Evolutionary conservation across 495 filamentous ascomycete genomes (phyloP).

Genomic region (Daldinia childiae): DNA sequence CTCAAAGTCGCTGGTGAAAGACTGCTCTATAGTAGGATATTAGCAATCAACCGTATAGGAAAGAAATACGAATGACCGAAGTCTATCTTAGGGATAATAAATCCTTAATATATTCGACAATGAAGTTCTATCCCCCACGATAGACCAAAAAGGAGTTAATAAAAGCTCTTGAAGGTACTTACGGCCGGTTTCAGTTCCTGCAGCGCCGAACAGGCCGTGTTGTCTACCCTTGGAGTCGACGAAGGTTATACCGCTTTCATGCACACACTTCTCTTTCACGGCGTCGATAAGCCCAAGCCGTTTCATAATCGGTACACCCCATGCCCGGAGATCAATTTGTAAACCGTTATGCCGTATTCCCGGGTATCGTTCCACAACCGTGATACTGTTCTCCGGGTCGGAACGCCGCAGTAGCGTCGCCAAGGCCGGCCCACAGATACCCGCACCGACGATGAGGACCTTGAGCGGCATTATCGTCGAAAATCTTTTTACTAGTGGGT

Average conservation of each 20-base stretch:
- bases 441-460: conserved; percentile 89
- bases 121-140: too few species aligned
- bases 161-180: neutral
- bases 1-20: conserved; percentile 62
- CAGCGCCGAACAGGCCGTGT: conserved; percentile 51
- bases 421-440: conserved; percentile 85
- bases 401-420: conserved; percentile 52
- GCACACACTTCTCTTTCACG: conserved; percentile 48
- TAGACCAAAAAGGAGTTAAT: too few species aligned
- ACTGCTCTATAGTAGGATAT: conserved; percentile 41
- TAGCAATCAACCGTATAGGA: neutral
- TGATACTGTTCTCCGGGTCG: conserved; percentile 58
- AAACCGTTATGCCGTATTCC: conserved; percentile 57
- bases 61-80: neutral
- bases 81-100: too few species aligned
- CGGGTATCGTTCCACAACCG: conserved; percentile 60
- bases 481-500: neutral
- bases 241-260: conserved; percentile 54
- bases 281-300: conserved; percentile 59
- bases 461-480: conserved; percentile 54
- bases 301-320: conserved; percentile 57
- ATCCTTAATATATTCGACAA: too few species aligned
- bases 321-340: conserved; percentile 59
- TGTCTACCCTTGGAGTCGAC: conserved; percentile 49
- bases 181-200: conserved; percentile 47